A percentile compares a stretch with the other conserved stretches of the same genome.
These are phyloP conservation scores for Eucalyptus viminalis DNA, from an alignment of 345 rosid genomes.

Conservation along the genomic window DNA sequence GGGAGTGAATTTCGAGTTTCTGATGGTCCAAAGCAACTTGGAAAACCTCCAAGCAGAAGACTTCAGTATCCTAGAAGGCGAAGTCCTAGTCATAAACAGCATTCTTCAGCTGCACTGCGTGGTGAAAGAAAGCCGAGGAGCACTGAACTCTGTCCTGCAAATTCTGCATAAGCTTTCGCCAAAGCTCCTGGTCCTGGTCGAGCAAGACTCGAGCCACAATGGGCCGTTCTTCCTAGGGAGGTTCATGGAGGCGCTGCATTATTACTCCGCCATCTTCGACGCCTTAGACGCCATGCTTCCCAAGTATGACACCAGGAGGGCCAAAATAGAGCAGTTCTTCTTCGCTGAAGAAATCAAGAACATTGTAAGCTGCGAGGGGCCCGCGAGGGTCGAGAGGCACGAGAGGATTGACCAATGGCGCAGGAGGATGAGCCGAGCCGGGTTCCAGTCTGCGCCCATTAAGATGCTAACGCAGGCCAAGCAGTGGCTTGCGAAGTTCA, in stretches of 20 bases:
- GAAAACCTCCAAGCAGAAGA: conserved; percentile 19
- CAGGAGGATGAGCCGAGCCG: conserved; percentile 47
- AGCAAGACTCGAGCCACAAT: conserved; percentile 40
- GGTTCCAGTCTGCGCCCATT: conserved; percentile 18
- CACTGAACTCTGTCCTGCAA: conserved; percentile 27
- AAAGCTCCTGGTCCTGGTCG: conserved; percentile 16
- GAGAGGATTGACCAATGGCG: conserved; percentile 48
- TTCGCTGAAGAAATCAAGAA: conserved; percentile 49
- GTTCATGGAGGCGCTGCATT: conserved; percentile 59
- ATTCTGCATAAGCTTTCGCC: conserved; percentile 16
- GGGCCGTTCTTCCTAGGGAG: conserved; percentile 52
- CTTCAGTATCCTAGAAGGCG: conserved; percentile 3
- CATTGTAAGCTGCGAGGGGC: conserved; percentile 52
- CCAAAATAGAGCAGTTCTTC: conserved; percentile 48
- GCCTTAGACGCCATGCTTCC: conserved; percentile 40
- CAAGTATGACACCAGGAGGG: conserved; percentile 40
- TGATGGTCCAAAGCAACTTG: conserved; percentile 6
- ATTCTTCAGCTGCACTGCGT: conserved; percentile 31
- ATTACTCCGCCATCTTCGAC: conserved; percentile 50
- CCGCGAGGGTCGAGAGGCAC: conserved; percentile 36
- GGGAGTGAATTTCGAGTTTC: conserved; percentile 13
- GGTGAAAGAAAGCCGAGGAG: conserved; percentile 44
- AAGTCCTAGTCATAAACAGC: conserved; percentile 27
- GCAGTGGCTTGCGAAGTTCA: conserved; percentile 27
- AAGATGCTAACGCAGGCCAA: conserved; percentile 23